Evolutionary conservation across 345 rosid genomes (phyloP).

Genomic region (Gynandropsis gynandra): DNA sequence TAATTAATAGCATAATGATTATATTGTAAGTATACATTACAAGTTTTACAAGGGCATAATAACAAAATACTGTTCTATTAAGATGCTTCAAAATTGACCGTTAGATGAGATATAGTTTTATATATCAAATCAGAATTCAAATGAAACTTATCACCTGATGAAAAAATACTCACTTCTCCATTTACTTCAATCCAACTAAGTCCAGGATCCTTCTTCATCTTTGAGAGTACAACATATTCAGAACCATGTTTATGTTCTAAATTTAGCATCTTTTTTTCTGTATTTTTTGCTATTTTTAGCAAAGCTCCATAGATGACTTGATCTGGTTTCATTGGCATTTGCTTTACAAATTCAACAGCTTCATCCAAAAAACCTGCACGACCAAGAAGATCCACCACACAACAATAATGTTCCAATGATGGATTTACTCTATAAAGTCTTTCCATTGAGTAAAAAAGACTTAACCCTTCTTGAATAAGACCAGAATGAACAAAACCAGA

Average conservation of each 20-base stretch:
- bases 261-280: slow-evolving; percentile 35
- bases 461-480: slow-evolving; percentile 41
- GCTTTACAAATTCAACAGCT: slow-evolving; percentile 47
- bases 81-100: slow-evolving; percentile 23
- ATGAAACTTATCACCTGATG: slow-evolving; percentile 34
- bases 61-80: no score
- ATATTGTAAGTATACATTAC: no score
- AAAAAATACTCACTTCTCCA: slow-evolving; percentile 29
- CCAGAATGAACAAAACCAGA: slow-evolving; percentile 46
- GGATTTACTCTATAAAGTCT: slow-evolving; percentile 28
- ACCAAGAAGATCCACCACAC: slow-evolving; percentile 51
- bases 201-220: no score
- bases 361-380: slow-evolving; percentile 40
- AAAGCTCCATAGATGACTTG: slow-evolving; percentile 50
- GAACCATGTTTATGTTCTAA: slow-evolving; percentile 32
- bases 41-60: no score
- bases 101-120: slow-evolving; percentile 35
- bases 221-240: slow-evolving; percentile 41
- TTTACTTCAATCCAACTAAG: slow-evolving; percentile 41
- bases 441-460: slow-evolving; percentile 35
- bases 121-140: slow-evolving; percentile 31
- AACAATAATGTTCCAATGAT: slow-evolving; percentile 44
- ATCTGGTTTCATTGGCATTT: slow-evolving; percentile 53
- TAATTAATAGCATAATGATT: no score
- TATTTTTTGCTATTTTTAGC: slow-evolving; percentile 49